Base-by-base conservation (phyloP, 352 stramenopile genomes). In the Phytopythium cucurbitacearum region DNA sequence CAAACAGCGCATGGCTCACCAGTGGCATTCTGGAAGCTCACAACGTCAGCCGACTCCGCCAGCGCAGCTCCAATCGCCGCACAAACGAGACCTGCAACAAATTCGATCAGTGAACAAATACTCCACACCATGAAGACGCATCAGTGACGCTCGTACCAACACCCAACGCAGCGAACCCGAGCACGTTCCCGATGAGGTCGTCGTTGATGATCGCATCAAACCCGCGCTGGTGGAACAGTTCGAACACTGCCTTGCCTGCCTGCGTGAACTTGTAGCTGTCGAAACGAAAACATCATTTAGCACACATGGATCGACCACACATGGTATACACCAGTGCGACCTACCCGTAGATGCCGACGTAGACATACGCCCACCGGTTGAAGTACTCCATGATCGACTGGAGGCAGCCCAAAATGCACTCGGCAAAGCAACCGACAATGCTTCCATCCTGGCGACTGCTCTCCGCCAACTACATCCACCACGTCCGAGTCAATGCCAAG, bases 131-230 rank as follows among this genome's bases (percentile, higher is more conserved):
- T 3, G 3, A 12, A 28, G 40, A 47, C 3, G 40, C 33, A 41
- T 8, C 16, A 51, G 6, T n/a, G 7, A 38, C 32, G 39, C 12
- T 64, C 71, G 41, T 69, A 71, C 85, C 94, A 37, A 98, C 73
- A n/a, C 65, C 80, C 11, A 98, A 68, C n/a, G 83, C 84, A 5
- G 91, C 76, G 61, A 98, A 94, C 33, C 76, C 71, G 28, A 99
- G 69, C 13, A 97, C 88, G 40, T 85, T 95, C 63, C 94, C 88
- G 35, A 98, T 91, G 38, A 99, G 72, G 42, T 97, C 85, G 67
- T 99, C 95, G 63, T 97, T 98, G 66, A 98, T 97, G 59, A 99
- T 98, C 2, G 89, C 84, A 56, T 95, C 96, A 57, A 95, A 98
- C n/a, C 94, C 95, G 39, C 93, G 85, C 52, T 88, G 65, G 58